Percentiles rank a stretch among this genome's conserved stretches.
phyloP scores from a whole-genome alignment of 495 filamentous ascomycete genomes.

The Daldinia childiae region DNA sequence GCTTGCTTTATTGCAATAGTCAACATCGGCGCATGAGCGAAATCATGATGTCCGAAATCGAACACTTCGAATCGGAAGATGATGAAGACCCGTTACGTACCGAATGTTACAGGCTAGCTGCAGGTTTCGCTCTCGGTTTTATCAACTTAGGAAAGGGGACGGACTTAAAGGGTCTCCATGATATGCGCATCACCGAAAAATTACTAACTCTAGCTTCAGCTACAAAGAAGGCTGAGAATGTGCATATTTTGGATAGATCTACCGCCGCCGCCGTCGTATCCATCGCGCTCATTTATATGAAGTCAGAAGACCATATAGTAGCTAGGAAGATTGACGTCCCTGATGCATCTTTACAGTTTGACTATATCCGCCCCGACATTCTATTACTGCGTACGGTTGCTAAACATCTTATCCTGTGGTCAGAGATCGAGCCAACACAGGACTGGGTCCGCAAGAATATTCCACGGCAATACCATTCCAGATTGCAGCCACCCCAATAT shows the following conservation, averaged over 20 bases:
- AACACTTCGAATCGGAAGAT: slow-evolving; percentile 76
- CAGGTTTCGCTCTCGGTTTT: slow-evolving; percentile 90
- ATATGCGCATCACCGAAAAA: slow-evolving; percentile 92
- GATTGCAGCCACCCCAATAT: slow-evolving; percentile 40
- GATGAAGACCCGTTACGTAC: slow-evolving; percentile 83
- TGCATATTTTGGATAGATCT: slow-evolving; percentile 91
- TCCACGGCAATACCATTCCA: slow-evolving; percentile 69
- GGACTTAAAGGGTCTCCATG: slow-evolving; percentile 86
- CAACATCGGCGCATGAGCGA: slow-evolving; percentile 99
- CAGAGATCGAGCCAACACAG: slow-evolving; percentile 72
- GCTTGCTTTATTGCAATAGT: slow-evolving; percentile 90
- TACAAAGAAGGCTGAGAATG: slow-evolving; percentile 84
- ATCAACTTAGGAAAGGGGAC: slow-evolving; percentile 94
- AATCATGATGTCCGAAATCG: slow-evolving; percentile 97
- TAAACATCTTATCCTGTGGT: slow-evolving; percentile 95
- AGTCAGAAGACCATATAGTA: slow-evolving; percentile 87
- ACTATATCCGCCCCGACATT: slow-evolving; percentile 93
- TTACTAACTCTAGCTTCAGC: slow-evolving; percentile 84
- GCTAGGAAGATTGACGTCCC: slow-evolving; percentile 94
- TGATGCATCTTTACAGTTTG: slow-evolving; percentile 86
- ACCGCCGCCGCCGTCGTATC: slow-evolving; percentile 90
- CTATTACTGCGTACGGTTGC: slow-evolving; percentile 90
- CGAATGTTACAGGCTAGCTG: slow-evolving; percentile 93
- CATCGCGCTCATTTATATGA: slow-evolving; percentile 96
- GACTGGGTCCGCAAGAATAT: slow-evolving; percentile 80